Percentiles rank a stretch among this genome's conserved stretches.
phyloP scores from a whole-genome alignment of 495 filamentous ascomycete genomes.

The Talaromyces wortmannii region DNA sequence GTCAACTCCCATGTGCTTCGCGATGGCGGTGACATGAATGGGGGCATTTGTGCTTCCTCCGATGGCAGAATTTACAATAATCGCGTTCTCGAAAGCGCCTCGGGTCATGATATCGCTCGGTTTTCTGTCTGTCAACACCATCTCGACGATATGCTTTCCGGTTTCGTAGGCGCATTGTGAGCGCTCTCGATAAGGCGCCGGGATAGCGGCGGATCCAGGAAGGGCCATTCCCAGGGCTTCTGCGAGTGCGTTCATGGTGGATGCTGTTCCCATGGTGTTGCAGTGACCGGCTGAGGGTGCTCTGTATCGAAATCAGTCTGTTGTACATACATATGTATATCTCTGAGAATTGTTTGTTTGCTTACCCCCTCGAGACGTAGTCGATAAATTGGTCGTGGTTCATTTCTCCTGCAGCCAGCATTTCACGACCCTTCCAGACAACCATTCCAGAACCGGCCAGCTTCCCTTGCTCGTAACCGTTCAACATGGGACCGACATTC shows the following conservation, averaged over 20 bases:
- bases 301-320: slow-evolving; percentile 13
- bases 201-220: slow-evolving; percentile 47
- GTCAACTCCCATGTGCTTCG: slow-evolving; percentile 45
- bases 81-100: slow-evolving; percentile 49
- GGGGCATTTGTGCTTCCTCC: slow-evolving; percentile 52
- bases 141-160: slow-evolving; percentile 46
- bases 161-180: slow-evolving; percentile 48
- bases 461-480: slow-evolving; percentile 37
- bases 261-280: slow-evolving; percentile 53
- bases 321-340: background rate
- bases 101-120: slow-evolving; percentile 51
- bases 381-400: slow-evolving; percentile 40
- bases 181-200: slow-evolving; percentile 45
- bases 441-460: slow-evolving; percentile 41
- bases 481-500: slow-evolving; percentile 51
- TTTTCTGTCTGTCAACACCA: slow-evolving; percentile 46
- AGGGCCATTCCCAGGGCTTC: slow-evolving; percentile 52
- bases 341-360: background rate
- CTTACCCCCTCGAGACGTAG: slow-evolving; percentile 40
- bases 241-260: slow-evolving; percentile 50
- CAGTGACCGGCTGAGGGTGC: slow-evolving; percentile 48
- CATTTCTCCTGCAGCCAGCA: slow-evolving; percentile 45
- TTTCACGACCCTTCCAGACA: slow-evolving; percentile 45
- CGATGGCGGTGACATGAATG: slow-evolving; percentile 49
- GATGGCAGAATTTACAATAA: slow-evolving; percentile 45